Percentiles rank a stretch among this genome's conserved stretches.
Conservation (phyloP, 371 early-diverging fungal species). For the Syncephalastrum sp. region DNA sequence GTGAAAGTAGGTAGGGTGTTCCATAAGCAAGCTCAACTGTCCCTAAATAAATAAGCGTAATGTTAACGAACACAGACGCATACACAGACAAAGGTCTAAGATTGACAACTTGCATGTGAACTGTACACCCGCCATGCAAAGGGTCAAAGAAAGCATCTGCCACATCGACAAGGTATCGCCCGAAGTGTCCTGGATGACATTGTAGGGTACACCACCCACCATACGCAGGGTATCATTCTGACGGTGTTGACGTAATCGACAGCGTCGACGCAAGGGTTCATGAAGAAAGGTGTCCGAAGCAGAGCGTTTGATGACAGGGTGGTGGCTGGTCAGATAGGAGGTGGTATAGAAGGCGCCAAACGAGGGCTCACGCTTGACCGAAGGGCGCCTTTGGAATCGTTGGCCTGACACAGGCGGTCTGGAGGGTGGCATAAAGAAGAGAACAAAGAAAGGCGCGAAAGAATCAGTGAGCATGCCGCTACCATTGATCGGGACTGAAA, state of each 20-base stretch:
- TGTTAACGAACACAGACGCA: not conserved
- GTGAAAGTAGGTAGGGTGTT: conserved; percentile 72
- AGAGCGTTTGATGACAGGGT: conserved; percentile 9
- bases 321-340: conserved; percentile 10
- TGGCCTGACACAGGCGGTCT: conserved; percentile 6
- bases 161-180: conserved; percentile 9
- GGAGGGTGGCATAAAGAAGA: conserved; percentile 7
- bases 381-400: conserved; percentile 1
- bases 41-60: conserved; percentile 33
- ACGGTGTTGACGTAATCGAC: conserved; percentile 5
- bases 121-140: conserved; percentile 66
- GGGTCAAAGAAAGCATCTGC: conserved; percentile 49
- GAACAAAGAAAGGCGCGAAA: not conserved
- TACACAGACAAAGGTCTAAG: too few species aligned
- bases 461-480: not conserved
- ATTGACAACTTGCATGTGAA: conserved; percentile 53
- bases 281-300: conserved; percentile 17
- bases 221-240: too few species aligned
- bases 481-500: too few species aligned
- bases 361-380: not conserved
- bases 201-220: too few species aligned
- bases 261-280: conserved; percentile 3
- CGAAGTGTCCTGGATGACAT: conserved; percentile 3
- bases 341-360: conserved; percentile 17
- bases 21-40: conserved; percentile 64